Conservation (phyloP, 495 filamentous ascomycete genomes). For the Xylaria acuta region DNA sequence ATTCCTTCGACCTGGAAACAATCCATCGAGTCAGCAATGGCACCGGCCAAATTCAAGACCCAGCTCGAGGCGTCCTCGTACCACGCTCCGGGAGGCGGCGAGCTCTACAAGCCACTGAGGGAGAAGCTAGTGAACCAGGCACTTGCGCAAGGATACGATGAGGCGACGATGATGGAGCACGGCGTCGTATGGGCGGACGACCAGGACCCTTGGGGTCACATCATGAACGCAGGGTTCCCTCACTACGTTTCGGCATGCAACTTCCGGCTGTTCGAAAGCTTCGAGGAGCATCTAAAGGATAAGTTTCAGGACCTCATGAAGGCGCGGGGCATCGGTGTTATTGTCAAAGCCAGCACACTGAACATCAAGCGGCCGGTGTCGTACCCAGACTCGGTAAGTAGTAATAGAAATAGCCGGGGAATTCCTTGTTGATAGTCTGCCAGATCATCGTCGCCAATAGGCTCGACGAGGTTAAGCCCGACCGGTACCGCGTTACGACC, state of each 20-base stretch:
- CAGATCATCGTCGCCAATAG: not conserved
- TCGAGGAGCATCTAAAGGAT: slow-evolving; percentile 5
- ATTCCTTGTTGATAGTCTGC: not conserved
- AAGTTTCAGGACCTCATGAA: not conserved
- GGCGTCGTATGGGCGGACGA: slow-evolving; percentile 10
- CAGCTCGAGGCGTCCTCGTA: slow-evolving; percentile 10
- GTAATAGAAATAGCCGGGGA: not conserved
- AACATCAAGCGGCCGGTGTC: slow-evolving; percentile 1
- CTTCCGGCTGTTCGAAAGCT: slow-evolving; percentile 8
- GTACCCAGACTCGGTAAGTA: not conserved
- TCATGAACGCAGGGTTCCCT: slow-evolving; percentile 14
- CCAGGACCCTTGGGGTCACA: slow-evolving; percentile 11
- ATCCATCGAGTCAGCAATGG: not conserved
- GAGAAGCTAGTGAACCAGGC: not conserved
- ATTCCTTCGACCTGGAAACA: not conserved
- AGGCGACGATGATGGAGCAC: slow-evolving; percentile 10
- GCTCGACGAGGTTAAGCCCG: not conserved
- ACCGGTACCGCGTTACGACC: not conserved
- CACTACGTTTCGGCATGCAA: slow-evolving; percentile 6
- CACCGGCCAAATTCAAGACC: not conserved
- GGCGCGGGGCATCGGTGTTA: not conserved
- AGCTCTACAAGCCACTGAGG: slow-evolving; percentile 5
- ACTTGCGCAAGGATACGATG: slow-evolving; percentile 2
- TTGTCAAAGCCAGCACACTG: not conserved
- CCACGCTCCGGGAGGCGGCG: slow-evolving; percentile 1